These are phyloP conservation scores for Arthrinium phaeospermum DNA, from an alignment of 2,329 filamentous ascomycete species.

Conservation along the genomic window DNA sequence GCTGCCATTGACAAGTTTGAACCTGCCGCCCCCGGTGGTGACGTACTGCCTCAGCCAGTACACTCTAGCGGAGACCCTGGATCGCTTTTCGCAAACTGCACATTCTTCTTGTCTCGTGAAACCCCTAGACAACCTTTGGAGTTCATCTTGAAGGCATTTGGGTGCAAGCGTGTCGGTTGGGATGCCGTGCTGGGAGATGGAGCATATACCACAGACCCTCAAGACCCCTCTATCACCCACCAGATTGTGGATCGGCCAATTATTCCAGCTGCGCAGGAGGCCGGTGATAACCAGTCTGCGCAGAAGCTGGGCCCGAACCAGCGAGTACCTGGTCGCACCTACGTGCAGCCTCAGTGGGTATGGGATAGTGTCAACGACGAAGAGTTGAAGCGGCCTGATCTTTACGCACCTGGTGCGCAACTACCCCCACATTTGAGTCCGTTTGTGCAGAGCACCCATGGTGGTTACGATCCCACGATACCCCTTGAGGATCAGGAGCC, in stretches of 20 bases:
- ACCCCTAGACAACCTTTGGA: conserved; percentile 89
- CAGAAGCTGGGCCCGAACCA: conserved; percentile 66
- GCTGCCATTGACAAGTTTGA: conserved; percentile 89
- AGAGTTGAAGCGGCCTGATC: conserved; percentile 82
- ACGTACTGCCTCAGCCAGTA: conserved; percentile 81
- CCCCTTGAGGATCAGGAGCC: conserved; percentile 87
- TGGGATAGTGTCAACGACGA: conserved; percentile 97
- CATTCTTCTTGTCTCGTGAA: conserved; percentile 92
- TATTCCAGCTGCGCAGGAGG: conserved; percentile 62
- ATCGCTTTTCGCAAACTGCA: conserved; percentile 85
- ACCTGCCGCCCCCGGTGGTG: conserved; percentile 80
- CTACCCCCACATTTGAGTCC: conserved; percentile 94
- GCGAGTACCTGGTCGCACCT: conserved; percentile 87
- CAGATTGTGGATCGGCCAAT: conserved; percentile 93
- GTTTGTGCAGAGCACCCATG: conserved; percentile 86
- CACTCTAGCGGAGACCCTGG: conserved; percentile 69
- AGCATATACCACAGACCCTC: conserved; percentile 88
- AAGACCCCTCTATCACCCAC: conserved; percentile 89
- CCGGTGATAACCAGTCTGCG: conserved; percentile 64
- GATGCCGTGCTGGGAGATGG: conserved; percentile 89
- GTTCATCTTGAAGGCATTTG: conserved; percentile 91
- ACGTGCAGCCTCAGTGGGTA: conserved; percentile 97
- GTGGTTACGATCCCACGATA: conserved; percentile 89
- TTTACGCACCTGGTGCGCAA: conserved; percentile 88
- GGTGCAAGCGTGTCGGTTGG: conserved; percentile 96